Evolutionary conservation across 2,329 filamentous ascomycete genomes (phyloP).

Genomic region (Knufia fluminis): DNA sequence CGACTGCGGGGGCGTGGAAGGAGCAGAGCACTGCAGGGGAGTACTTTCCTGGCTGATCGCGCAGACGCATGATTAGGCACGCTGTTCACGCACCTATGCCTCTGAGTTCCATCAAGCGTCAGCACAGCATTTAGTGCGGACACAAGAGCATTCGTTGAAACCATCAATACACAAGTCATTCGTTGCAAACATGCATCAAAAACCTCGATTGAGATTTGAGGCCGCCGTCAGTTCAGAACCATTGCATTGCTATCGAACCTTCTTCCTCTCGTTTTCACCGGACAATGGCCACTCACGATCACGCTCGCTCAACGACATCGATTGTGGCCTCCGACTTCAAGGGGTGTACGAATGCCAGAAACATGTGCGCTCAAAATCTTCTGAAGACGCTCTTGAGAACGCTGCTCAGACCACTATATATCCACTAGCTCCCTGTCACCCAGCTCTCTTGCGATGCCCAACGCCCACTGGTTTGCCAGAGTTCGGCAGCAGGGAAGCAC

Average conservation of each 20-base stretch:
- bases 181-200: too few species aligned
- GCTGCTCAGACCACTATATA: slow-evolving; percentile 25
- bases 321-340: slow-evolving; percentile 12
- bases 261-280: not conserved
- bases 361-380: slow-evolving; percentile 20
- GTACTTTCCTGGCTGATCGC: too few species aligned
- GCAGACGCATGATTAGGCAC: too few species aligned
- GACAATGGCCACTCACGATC: slow-evolving; percentile 15
- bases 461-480: slow-evolving; percentile 38
- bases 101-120: too few species aligned
- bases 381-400: slow-evolving; percentile 17
- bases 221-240: too few species aligned
- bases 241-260: not conserved
- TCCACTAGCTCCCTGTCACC: slow-evolving; percentile 27
- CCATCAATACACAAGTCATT: too few species aligned
- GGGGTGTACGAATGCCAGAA: not conserved
- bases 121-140: too few species aligned
- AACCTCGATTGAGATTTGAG: too few species aligned
- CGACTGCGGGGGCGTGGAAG: too few species aligned
- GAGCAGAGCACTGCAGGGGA: too few species aligned
- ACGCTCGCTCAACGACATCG: slow-evolving; percentile 25
- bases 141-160: too few species aligned
- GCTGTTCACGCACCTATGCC: too few species aligned
- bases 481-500: slow-evolving; percentile 34
- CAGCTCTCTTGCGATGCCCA: slow-evolving; percentile 31